These are phyloP conservation scores for Gnaphalium uliginosum DNA, from an alignment of 129 eudicot species.

Conservation along the genomic window DNA sequence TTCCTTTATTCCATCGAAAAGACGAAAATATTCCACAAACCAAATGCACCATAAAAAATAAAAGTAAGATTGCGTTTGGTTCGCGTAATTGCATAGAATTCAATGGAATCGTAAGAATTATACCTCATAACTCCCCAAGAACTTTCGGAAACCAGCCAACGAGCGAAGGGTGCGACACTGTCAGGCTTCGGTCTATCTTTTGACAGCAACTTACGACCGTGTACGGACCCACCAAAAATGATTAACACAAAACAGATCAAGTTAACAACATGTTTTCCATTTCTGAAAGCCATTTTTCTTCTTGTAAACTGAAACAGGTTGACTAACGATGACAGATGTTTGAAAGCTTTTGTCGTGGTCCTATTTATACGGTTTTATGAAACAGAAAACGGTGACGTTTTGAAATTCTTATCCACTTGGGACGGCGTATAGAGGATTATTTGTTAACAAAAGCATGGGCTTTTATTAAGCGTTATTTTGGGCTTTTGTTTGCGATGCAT, in stretches of 20 bases:
- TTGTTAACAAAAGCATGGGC: conserved; percentile 14
- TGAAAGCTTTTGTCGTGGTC: not conserved
- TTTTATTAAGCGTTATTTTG: conserved; percentile 2
- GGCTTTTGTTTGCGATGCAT: not conserved
- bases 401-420: conserved; percentile 19
- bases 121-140: conserved; percentile 94
- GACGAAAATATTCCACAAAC: too few relatives aligned
- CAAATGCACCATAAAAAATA: not conserved
- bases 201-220: conserved; percentile 45
- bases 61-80: too few relatives aligned
- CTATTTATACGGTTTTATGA: conserved; percentile 14
- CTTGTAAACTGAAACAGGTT: conserved; percentile 2
- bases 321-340: conserved; percentile 33
- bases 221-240: conserved; percentile 44
- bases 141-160: conserved; percentile 82
- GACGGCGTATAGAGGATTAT: not conserved
- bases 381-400: conserved; percentile 7
- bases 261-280: not conserved
- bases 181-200: conserved; percentile 50
- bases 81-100: too few relatives aligned
- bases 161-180: conserved; percentile 70
- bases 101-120: not conserved
- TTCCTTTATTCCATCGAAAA: too few relatives aligned
- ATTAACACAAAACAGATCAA: conserved; percentile 26
- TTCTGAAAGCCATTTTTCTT: conserved; percentile 22